Percentiles rank a stretch among this genome's conserved stretches.
phyloP scores from a whole-genome alignment of 2,329 filamentous ascomycete species.

The Xenosphaeropsis pyriputrescens region DNA sequence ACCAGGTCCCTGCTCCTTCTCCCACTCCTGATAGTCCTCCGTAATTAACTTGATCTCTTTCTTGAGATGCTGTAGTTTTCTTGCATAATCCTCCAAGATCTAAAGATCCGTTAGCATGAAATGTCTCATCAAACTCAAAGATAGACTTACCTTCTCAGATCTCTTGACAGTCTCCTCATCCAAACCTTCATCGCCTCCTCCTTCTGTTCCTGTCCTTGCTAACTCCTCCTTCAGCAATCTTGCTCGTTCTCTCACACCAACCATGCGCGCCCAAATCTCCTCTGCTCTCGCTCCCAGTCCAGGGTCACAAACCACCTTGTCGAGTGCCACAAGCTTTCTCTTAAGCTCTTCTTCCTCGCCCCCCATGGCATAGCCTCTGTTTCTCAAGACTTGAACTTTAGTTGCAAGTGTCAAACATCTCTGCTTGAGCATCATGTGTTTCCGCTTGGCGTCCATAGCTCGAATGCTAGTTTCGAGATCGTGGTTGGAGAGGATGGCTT shows the following conservation, averaged over 20 bases:
- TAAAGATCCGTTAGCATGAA: slow-evolving; percentile 17
- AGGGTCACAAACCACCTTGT: slow-evolving; percentile 59
- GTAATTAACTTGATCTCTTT: slow-evolving; percentile 40
- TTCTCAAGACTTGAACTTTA: slow-evolving; percentile 67
- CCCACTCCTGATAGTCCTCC: slow-evolving; percentile 37
- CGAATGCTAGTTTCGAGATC: slow-evolving; percentile 64
- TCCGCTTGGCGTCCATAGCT: slow-evolving; percentile 55
- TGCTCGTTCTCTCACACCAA: slow-evolving; percentile 58
- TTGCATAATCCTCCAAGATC: slow-evolving; percentile 72
- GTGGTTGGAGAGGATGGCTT: slow-evolving; percentile 59
- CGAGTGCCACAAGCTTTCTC: slow-evolving; percentile 53
- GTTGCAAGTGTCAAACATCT: slow-evolving; percentile 62
- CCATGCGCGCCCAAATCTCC: slow-evolving; percentile 74
- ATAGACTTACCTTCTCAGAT: slow-evolving; percentile 52
- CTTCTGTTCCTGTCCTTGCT: slow-evolving; percentile 45
- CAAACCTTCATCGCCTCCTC: slow-evolving; percentile 32
- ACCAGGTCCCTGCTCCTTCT: slow-evolving; percentile 19
- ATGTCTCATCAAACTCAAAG: slow-evolving; percentile 11
- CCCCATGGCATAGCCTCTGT: slow-evolving; percentile 68
- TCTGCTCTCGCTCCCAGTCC: slow-evolving; percentile 62
- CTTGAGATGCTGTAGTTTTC: slow-evolving; percentile 62
- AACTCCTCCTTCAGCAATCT: slow-evolving; percentile 60
- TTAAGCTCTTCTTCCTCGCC: slow-evolving; percentile 67
- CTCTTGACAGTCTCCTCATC: slow-evolving; percentile 57
- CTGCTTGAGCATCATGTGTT: slow-evolving; percentile 59